A percentile compares a stretch with the other conserved stretches of the same genome.
Evolutionary conservation across 2,329 filamentous ascomycete genomes (phyloP).

Genomic region (Penicillium sp.): DNA sequence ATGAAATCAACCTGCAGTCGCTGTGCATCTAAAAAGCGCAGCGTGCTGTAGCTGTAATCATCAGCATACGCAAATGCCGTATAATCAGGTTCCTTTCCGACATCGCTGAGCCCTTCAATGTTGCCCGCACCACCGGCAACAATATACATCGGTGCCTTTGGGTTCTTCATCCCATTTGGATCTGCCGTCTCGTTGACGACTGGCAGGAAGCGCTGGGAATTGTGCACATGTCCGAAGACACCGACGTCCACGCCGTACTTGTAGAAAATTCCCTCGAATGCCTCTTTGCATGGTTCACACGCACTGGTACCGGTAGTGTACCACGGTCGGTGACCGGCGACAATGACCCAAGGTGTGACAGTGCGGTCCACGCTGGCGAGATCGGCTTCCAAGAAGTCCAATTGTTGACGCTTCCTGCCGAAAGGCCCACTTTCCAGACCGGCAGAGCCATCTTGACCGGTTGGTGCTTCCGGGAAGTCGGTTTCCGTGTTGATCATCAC

Average conservation of each 20-base stretch:
- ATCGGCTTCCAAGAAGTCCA: slow-evolving; percentile 7
- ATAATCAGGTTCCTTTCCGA: too few species aligned
- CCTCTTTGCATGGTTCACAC: slow-evolving; percentile 1
- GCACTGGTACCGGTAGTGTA: slow-evolving; percentile 1
- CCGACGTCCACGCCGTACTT: slow-evolving; percentile 8
- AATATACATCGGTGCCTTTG: slow-evolving; percentile 24
- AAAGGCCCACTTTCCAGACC: slow-evolving; percentile 7
- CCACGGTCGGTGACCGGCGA: slow-evolving; percentile 9
- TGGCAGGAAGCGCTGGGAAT: slow-evolving; percentile 3
- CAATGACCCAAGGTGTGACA: slow-evolving; percentile 10
- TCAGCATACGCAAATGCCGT: too few species aligned
- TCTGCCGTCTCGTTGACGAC: slow-evolving; percentile 6
- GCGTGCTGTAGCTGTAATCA: too few species aligned
- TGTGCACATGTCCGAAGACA: slow-evolving; percentile 6
- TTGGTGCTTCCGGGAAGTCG: slow-evolving; percentile 7
- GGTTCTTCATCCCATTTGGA: slow-evolving; percentile 23
- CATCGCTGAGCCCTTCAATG: slow-evolving; percentile 23
- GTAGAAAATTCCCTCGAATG: slow-evolving; percentile 2
- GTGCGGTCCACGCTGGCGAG: slow-evolving; percentile 6
- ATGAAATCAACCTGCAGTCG: too few species aligned
- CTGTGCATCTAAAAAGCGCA: too few species aligned
- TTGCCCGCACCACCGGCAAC: slow-evolving; percentile 28
- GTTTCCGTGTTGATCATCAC: slow-evolving; percentile 14
- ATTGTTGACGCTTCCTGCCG: slow-evolving; percentile 1
- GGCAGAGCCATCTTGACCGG: neutral